Evolutionary conservation across 148 eudicot species (phyloP).

Genomic region (Cornus florida): DNA sequence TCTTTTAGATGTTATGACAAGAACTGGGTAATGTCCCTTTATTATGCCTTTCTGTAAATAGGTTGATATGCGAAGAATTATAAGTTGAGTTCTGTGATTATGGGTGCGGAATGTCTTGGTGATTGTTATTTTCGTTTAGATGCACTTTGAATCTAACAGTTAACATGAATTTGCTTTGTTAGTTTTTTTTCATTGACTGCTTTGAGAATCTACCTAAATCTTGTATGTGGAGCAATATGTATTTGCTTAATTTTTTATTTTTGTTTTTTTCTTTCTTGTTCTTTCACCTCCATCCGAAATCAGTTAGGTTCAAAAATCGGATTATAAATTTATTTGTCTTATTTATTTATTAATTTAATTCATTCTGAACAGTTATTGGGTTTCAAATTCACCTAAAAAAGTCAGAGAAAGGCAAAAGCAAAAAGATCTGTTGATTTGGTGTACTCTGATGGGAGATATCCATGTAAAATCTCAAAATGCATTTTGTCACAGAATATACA

Average conservation of each 20-base stretch:
- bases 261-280: not conserved
- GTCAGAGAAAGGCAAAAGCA: not conserved
- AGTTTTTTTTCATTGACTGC: not conserved
- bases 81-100: no score
- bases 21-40: no score
- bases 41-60: not conserved
- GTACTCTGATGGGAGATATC: not conserved
- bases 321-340: no score
- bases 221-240: no score
- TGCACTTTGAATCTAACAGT: not conserved
- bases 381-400: not conserved
- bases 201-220: no score
- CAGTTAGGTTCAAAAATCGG: no score
- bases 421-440: not conserved
- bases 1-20: no score
- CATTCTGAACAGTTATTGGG: not conserved
- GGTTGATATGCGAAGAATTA: not conserved
- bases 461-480: not conserved
- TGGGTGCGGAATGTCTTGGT: not conserved
- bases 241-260: no score
- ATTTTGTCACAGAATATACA: no score
- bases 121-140: no score
- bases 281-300: no score
- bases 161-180: not conserved
- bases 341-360: not conserved